Conservation (phyloP, 2,329 filamentous ascomycete genomes). For the Beauveria caledonica region DNA sequence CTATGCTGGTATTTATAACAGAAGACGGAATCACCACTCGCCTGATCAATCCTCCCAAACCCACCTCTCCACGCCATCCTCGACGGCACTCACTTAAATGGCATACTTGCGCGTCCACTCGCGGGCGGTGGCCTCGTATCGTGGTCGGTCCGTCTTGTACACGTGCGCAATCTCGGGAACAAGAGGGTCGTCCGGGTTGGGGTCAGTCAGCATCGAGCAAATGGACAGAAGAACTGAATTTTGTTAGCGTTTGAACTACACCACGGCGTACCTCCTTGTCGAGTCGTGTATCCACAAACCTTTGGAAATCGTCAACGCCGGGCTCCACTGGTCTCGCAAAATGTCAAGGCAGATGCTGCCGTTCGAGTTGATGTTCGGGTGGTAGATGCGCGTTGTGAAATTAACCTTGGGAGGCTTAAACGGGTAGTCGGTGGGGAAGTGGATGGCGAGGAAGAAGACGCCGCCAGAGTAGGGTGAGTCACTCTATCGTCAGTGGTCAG, state of each 20-base stretch:
- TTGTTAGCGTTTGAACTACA: not conserved
- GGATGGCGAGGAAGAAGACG: conserved; percentile 97
- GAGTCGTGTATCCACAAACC: conserved; percentile 47
- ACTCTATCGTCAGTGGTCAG: conserved; percentile 47
- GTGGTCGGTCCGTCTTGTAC: conserved; percentile 96
- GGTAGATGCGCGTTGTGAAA: conserved; percentile 99
- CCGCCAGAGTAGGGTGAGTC: conserved; percentile 97
- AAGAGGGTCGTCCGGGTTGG: conserved; percentile 96
- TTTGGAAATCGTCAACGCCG: conserved; percentile 96
- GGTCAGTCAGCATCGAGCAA: conserved; percentile 99
- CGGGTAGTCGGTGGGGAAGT: conserved; percentile 99
- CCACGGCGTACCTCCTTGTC: not conserved
- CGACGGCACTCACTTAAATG: conserved; percentile 48
- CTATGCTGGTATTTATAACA: conserved; percentile 11
- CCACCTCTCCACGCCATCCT: not conserved
- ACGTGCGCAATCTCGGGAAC: conserved; percentile 98
- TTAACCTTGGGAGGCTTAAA: conserved; percentile 99
- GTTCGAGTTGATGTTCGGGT: conserved; percentile 99
- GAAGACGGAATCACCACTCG: conserved; percentile 9
- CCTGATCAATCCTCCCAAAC: not conserved
- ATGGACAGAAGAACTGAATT: conserved; percentile 83
- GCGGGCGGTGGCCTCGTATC: conserved; percentile 92
- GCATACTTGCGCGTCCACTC: conserved; percentile 99
- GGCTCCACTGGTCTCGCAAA: conserved; percentile 97
- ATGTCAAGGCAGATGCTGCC: conserved; percentile 99